These are phyloP conservation scores for Casuarina cunninghamiana DNA, from an alignment of 306 rosid species.

Conservation along the genomic window DNA sequence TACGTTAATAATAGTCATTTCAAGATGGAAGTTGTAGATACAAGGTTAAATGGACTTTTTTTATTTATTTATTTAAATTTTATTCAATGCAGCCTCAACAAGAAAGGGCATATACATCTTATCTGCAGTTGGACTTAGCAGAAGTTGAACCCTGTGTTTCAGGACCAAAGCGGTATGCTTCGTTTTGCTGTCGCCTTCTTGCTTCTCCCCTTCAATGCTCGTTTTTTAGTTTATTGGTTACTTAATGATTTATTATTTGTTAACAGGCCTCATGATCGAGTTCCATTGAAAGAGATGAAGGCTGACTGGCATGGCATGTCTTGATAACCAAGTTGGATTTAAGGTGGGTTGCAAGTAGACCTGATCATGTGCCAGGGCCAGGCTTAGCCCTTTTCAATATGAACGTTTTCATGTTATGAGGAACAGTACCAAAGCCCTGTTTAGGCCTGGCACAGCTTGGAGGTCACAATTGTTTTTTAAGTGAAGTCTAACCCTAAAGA, in stretches of 20 bases:
- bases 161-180: constrained; percentile 21
- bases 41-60: neutral
- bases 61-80: no score
- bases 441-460: neutral
- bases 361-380: neutral
- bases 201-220: neutral
- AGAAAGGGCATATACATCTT: constrained; percentile 25
- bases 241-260: neutral
- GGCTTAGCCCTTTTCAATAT: neutral
- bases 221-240: neutral
- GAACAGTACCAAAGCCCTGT: neutral
- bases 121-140: constrained; percentile 27
- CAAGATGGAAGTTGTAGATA: neutral
- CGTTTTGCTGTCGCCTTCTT: neutral
- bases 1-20: neutral
- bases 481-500: neutral
- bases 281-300: constrained; percentile 30
- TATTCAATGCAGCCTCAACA: constrained; percentile 12
- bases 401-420: neutral
- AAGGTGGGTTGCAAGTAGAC: constrained; percentile 18
- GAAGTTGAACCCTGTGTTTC: constrained; percentile 31
- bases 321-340: constrained; percentile 27
- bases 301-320: constrained; percentile 33
- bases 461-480: neutral
- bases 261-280: constrained; percentile 29